Evolutionary conservation across 2,329 filamentous ascomycete species (phyloP), one percentile per base, ranked within the genome.

Genomic region (Shiraia bambusicola): DNA sequence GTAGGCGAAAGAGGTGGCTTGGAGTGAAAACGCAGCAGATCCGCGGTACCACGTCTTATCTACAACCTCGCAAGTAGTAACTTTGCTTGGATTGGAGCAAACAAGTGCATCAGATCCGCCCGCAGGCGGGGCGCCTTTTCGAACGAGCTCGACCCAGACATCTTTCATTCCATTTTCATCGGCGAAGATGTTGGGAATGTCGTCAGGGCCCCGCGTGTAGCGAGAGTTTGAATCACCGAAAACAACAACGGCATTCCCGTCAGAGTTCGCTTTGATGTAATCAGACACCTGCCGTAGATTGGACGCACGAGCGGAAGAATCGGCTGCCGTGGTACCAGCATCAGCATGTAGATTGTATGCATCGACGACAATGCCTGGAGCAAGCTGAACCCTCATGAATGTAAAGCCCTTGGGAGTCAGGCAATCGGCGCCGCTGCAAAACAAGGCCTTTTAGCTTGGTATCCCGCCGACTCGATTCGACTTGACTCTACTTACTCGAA

Each of bases 391-490:
- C 10, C 81, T 76, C 81, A 86, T 84, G 34, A 81, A 81, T 1
- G 82, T 85, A 63, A 85, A 86, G 11, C 83, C 83, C 65, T 87
- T 87, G 15, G 82, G 83, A 1, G 83, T 86, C 48, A 86, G 67
- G 59, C 83, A 86, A 61, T 87, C 83, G 1, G 63, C 55, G 0
- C 73, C 74, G 0, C 77, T 79, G 26, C 42, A 30, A 14, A 9
- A 15, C 17, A 19, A 29, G 19, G 22, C 8, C 15, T 15, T 9
- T 27, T 16, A 28, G 15, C 14, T 13, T 15, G 19, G n/a, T 25
- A 24, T 29, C 19, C 22, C 8, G 16, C 2, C 9, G 19, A 1
- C 7, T 6, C 5, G 16, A 6, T 8, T 14, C 26, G 13, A 3
- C 7, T 10, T 13, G 27, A 17, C 9, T 22, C 4, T 22, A 40